Conservation (phyloP, 2,329 filamentous ascomycete species). For the Aspergillus oerlinghausenensis region DNA sequence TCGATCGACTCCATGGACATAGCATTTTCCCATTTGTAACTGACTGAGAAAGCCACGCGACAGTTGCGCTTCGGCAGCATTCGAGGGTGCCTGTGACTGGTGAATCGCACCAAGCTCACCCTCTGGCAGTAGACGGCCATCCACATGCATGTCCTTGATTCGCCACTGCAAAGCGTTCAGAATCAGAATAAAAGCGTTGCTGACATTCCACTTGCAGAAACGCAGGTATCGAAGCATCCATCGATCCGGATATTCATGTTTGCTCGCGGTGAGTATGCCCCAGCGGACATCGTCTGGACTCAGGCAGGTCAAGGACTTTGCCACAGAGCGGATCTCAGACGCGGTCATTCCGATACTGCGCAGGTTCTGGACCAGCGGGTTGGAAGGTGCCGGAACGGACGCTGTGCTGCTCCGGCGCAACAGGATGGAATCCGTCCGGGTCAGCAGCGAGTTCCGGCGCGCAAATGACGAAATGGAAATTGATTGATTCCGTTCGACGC, state of each 20-base stretch:
- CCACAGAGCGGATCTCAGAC: conserved; percentile 66
- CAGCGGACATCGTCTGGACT: conserved; percentile 70
- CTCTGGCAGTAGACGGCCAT: conserved; percentile 72
- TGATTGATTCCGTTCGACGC: background rate
- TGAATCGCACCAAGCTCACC: conserved; percentile 64
- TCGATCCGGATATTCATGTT: conserved; percentile 86
- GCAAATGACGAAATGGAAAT: conserved; percentile 23
- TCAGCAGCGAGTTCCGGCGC: conserved; percentile 32
- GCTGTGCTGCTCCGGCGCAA: conserved; percentile 75
- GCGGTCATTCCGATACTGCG: conserved; percentile 5
- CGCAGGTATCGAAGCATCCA: conserved; percentile 72
- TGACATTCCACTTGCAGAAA: conserved; percentile 85
- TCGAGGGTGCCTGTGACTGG: conserved; percentile 40
- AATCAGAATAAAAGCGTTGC: conserved; percentile 84
- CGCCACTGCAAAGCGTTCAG: conserved; percentile 89
- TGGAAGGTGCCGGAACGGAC: conserved; percentile 23
- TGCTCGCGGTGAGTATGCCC: conserved; percentile 84
- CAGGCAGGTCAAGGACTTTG: conserved; percentile 68
- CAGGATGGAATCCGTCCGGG: conserved; percentile 23
- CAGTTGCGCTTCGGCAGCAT: conserved; percentile 54
- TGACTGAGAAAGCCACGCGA: conserved; percentile 73
- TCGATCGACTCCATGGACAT: conserved; percentile 77
- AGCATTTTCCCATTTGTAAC: conserved; percentile 81
- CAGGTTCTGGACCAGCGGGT: conserved; percentile 6
- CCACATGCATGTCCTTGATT: conserved; percentile 71